Evolutionary conservation across 2,329 filamentous ascomycete species (phyloP).

Genomic region (Sphaerulina vaccinii): DNA sequence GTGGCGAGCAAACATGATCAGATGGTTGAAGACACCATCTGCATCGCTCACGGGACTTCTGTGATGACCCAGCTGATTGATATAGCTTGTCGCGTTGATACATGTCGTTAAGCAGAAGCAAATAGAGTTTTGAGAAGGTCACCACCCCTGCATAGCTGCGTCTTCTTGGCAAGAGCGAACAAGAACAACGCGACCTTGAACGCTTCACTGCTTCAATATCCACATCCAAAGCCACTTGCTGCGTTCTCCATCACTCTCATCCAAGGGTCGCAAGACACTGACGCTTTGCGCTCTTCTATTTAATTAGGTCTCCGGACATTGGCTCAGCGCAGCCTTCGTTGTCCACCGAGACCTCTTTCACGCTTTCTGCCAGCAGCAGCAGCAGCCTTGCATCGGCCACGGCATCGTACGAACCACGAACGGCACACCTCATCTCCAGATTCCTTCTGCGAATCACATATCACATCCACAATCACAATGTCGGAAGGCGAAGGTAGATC

Average conservation of each 20-base stretch:
- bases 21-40: background rate
- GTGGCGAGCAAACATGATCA: conserved; percentile 22
- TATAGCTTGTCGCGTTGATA: background rate
- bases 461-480: conserved; percentile 57
- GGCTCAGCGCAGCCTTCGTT: conserved; percentile 11
- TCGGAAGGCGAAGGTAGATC: conserved; percentile 65
- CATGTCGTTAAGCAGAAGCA: no score
- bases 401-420: conserved; percentile 2
- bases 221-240: background rate
- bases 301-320: conserved; percentile 4
- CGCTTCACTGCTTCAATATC: conserved; percentile 2
- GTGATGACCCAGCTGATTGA: conserved; percentile 7
- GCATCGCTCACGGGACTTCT: background rate
- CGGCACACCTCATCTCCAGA: conserved; percentile 6
- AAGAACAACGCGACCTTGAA: no score
- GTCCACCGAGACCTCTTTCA: conserved; percentile 4
- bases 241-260: conserved; percentile 2
- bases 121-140: no score
- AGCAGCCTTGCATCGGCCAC: conserved; percentile 15
- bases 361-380: conserved; percentile 6
- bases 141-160: no score
- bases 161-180: no score
- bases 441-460: conserved; percentile 13
- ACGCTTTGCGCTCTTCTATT: conserved; percentile 9
- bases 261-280: background rate